A percentile compares a stretch with the other conserved stretches of the same genome.
Evolutionary conservation across 1,284 basidiomycete genomes (phyloP).

Genomic region (Marasmius oreades): DNA sequence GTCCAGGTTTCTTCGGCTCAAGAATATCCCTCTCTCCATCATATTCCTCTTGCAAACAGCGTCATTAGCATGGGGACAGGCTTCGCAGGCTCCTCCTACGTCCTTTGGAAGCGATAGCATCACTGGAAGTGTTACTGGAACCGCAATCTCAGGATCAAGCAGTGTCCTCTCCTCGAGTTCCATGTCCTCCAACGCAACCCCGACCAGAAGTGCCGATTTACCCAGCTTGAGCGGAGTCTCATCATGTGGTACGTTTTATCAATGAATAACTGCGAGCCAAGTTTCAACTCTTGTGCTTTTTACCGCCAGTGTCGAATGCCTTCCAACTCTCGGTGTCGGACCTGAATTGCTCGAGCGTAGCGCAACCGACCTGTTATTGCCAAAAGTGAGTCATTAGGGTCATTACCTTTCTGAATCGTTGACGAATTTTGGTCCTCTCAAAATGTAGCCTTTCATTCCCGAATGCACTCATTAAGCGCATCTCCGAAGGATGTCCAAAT

Average conservation of each 20-base stretch:
- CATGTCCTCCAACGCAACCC: neutral
- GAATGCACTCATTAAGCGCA: conserved; percentile 27
- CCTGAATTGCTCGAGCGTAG: conserved; percentile 33
- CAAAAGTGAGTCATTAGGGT: conserved; percentile 25
- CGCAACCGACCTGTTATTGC: conserved; percentile 40
- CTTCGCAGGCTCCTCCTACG: conserved; percentile 12
- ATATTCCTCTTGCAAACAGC: neutral
- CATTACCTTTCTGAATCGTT: neutral
- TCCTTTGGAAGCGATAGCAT: conserved; percentile 4
- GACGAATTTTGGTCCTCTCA: neutral
- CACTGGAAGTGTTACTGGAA: conserved; percentile 8
- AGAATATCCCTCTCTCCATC: conserved; percentile 3
- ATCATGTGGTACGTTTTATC: conserved; percentile 26
- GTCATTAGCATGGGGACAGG: conserved; percentile 2
- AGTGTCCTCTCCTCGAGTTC: neutral
- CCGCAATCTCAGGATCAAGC: neutral
- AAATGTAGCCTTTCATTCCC: conserved; percentile 26
- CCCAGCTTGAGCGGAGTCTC: conserved; percentile 29
- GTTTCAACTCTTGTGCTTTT: neutral
- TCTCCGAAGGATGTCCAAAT: conserved; percentile 25
- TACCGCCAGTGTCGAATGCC: conserved; percentile 32
- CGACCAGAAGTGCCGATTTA: conserved; percentile 23
- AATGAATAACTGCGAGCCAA: no score
- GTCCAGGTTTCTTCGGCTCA: neutral
- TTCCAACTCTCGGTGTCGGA: conserved; percentile 27